Conservation (phyloP, 1,139 yeast species). For the Ogataea hybrid region DNA sequence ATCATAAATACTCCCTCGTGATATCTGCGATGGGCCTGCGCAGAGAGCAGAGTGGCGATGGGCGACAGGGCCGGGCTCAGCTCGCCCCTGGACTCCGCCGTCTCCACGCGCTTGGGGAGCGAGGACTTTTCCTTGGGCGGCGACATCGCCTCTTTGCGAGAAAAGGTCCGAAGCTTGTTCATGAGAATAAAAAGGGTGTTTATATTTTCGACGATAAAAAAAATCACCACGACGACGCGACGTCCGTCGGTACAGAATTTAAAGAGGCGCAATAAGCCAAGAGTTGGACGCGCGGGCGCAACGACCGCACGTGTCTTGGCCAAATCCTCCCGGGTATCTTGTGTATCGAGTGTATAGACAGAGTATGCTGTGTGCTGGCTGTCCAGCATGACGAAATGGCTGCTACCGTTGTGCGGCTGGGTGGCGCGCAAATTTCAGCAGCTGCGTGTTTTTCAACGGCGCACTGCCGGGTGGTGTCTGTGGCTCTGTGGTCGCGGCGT, state of each 20-base stretch:
- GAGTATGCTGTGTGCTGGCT: not conserved
- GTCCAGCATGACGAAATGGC: not conserved
- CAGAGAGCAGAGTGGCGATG: slow-evolving; percentile 66
- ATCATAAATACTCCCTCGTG: slow-evolving; percentile 74
- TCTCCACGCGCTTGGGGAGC: slow-evolving; percentile 16
- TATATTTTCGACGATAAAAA: slow-evolving; percentile 2
- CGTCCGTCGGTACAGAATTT: not conserved
- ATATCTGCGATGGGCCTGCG: slow-evolving; percentile 72
- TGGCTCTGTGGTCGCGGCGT: not conserved
- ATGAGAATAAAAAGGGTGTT: slow-evolving; percentile 3
- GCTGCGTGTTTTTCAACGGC: slow-evolving; percentile 1
- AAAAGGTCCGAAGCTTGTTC: slow-evolving; percentile 17
- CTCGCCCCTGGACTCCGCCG: slow-evolving; percentile 30
- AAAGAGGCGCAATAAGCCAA: slow-evolving; percentile 1
- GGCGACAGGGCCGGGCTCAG: slow-evolving; percentile 71
- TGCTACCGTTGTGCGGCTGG: not conserved
- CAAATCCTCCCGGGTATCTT: too few relatives aligned
- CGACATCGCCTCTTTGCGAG: slow-evolving; percentile 12
- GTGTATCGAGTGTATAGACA: too few relatives aligned
- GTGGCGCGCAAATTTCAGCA: slow-evolving; percentile 1
- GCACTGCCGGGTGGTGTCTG: not conserved
- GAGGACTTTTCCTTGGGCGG: slow-evolving; percentile 10
- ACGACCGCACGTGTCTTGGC: not conserved
- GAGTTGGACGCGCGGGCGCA: not conserved
- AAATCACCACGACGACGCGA: not conserved